Base-by-base conservation (phyloP, 2,329 filamentous ascomycete species). In the Myriosclerotinia duriaeana region DNA sequence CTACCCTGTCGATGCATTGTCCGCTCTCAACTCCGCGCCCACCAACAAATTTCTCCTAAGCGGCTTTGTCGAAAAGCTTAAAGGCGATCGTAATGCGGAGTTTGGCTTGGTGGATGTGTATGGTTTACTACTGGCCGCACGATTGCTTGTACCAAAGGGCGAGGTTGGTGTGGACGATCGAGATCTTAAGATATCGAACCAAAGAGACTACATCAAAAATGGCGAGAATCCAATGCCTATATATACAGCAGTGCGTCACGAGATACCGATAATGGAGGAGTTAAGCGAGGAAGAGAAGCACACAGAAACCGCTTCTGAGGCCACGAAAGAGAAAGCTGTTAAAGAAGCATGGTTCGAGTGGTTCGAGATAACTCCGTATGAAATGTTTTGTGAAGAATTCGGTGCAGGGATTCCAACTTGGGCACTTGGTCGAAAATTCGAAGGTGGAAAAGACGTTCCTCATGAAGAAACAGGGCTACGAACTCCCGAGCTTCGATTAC, bases 71-170 rank as follows among this genome's bases (percentile, higher is more conserved):
- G 95, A 99, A 77, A 97, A 97, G 78, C 82, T 96, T 40, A 92
- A 90, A 76, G 94, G 93, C 6, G 90, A 93, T 67, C 87, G 89
- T 0, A 82, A 88, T 17, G 89, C 93, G 0, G 87, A 91, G 67
- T 93, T 97, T 77, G 94, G 95, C 0, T 82, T 99, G 26, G 95
- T 99, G 20, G 95, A 99, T 76, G 84, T 96, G 15, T 99, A 98
- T 75, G 95, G 95, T 1, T 81, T 97, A 12, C 80, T 98, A 15
- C 82, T 99, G 8, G 92, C 91, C 9, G 91, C 92, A 6, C 85
- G 95, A 69, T 83, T 97, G 20, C 82, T 99, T 36, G 90, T 99
- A 0, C 94, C 93, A 0, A 91, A 89, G 71, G 92, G 93, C 46
- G 93, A 97, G 74, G 81, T 95, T 3, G 88, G 85, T 12, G 85